Conservation (phyloP, 805 yeast genomes). For the Pachysolen tannophilus region DNA sequence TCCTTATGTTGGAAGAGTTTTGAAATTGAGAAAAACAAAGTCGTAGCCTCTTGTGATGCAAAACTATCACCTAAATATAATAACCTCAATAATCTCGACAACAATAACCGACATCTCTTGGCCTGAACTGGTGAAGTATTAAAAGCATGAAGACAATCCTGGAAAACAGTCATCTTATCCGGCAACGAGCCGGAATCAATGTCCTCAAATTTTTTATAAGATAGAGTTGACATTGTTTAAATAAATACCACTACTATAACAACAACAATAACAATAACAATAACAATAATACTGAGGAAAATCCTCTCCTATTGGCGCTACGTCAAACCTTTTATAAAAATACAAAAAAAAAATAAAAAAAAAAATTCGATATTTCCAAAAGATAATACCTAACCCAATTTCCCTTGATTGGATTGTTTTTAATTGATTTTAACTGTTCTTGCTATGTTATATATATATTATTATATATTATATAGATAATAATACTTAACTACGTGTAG, state of each 20-base stretch:
- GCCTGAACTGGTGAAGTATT: slow-evolving; percentile 88
- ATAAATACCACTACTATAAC: too few species aligned
- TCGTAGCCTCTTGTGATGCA: slow-evolving; percentile 84
- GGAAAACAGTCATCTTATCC: slow-evolving; percentile 96
- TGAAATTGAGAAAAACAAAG: slow-evolving; percentile 86
- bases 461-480: too few species aligned
- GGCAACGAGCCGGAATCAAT: slow-evolving; percentile 60
- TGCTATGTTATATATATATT: too few species aligned
- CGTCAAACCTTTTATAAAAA: too few species aligned
- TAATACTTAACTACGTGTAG: too few species aligned
- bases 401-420: too few species aligned
- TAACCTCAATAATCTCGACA: slow-evolving; percentile 77
- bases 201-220: slow-evolving; percentile 81
- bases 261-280: too few species aligned
- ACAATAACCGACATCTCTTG: slow-evolving; percentile 72
- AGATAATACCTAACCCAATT: neutral
- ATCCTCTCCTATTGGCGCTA: too few species aligned
- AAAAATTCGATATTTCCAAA: neutral
- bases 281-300: too few species aligned
- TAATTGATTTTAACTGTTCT: too few species aligned
- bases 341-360: too few species aligned
- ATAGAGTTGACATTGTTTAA: slow-evolving; percentile 77
- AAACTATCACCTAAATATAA: slow-evolving; percentile 81
- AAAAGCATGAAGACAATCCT: slow-evolving; percentile 88
- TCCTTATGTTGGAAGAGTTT: slow-evolving; percentile 92